Evolutionary conservation across 208 protist species (phyloP).

Genomic region (Leishmania tropica): DNA sequence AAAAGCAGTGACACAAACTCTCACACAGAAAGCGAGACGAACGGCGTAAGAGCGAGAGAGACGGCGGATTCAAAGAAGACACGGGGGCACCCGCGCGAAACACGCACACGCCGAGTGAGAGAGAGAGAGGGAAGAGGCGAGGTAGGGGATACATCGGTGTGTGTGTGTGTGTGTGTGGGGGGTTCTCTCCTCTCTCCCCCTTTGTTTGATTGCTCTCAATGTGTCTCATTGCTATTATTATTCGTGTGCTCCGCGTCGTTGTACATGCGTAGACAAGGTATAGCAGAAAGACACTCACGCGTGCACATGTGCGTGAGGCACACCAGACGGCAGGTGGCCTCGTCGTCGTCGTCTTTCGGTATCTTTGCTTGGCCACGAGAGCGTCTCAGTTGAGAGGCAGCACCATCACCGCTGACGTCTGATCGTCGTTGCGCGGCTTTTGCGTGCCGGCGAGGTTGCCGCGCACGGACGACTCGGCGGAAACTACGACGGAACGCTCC

Average conservation of each 20-base stretch:
- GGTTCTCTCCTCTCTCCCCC: too few species aligned
- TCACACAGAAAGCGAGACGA: neutral
- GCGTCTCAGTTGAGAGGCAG: constrained; percentile 8
- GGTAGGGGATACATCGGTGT: neutral
- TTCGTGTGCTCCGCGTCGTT: neutral
- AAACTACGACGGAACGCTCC: neutral
- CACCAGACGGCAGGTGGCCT: neutral
- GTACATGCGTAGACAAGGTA: neutral
- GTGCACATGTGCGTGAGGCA: neutral
- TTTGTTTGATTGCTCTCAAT: too few species aligned
- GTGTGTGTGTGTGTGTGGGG: too few species aligned
- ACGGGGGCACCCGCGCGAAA: too few species aligned
- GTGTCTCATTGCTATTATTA: too few species aligned
- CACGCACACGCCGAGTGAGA: too few species aligned
- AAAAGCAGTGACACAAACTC: neutral
- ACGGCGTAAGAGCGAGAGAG: neutral
- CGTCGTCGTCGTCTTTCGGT: neutral
- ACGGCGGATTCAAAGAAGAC: neutral
- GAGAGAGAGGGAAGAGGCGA: neutral
- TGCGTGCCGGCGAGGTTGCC: constrained; percentile 8
- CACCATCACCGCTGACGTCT: constrained; percentile 23
- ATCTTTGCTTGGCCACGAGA: neutral
- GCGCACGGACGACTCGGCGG: neutral
- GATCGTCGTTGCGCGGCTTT: neutral
- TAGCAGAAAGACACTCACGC: too few species aligned